Percentiles rank a stretch among this genome's conserved stretches.
Conservation (phyloP, 1,284 basidiomycete species). For the Bondarzewia mesenterica region DNA sequence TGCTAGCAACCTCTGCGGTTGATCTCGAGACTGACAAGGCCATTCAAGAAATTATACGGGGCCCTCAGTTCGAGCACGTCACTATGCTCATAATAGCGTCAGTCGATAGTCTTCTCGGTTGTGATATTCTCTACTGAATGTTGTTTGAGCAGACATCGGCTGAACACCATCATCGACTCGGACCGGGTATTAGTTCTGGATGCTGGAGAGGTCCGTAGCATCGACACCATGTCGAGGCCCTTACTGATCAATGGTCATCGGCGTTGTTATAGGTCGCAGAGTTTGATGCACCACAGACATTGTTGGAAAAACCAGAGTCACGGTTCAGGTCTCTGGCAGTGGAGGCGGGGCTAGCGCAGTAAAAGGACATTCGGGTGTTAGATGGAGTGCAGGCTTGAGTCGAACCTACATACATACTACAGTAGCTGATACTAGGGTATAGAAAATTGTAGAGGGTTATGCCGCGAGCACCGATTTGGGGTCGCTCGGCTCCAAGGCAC, state of each 20-base stretch:
- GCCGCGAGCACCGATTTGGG: too few relatives aligned
- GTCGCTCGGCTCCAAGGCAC: background rate
- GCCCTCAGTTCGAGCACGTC: conserved; percentile 58
- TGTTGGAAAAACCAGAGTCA: conserved; percentile 48
- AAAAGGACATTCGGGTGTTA: too few relatives aligned
- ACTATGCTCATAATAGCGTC: conserved; percentile 85
- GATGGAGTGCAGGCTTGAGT: background rate
- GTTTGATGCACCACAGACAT: conserved; percentile 60
- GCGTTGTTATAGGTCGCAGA: conserved; percentile 45
- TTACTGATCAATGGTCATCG: background rate
- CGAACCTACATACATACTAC: background rate
- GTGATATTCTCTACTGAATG: background rate
- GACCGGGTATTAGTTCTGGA: conserved; percentile 82
- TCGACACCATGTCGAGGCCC: too few relatives aligned
- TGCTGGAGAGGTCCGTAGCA: conserved; percentile 51
- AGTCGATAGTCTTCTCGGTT: conserved; percentile 35
- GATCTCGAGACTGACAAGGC: conserved; percentile 87
- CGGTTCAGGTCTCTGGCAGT: conserved; percentile 48
- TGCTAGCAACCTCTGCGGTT: conserved; percentile 69
- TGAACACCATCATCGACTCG: conserved; percentile 89
- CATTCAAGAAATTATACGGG: conserved; percentile 76
- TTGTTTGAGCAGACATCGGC: conserved; percentile 54
- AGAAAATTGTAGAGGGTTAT: too few relatives aligned
- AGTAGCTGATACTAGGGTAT: too few relatives aligned
- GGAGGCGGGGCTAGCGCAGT: conserved; percentile 42